A percentile compares a stretch with the other conserved stretches of the same genome.
Conservation (phyloP, 139 green algal genomes). For the Coelastrella sp. region DNA sequence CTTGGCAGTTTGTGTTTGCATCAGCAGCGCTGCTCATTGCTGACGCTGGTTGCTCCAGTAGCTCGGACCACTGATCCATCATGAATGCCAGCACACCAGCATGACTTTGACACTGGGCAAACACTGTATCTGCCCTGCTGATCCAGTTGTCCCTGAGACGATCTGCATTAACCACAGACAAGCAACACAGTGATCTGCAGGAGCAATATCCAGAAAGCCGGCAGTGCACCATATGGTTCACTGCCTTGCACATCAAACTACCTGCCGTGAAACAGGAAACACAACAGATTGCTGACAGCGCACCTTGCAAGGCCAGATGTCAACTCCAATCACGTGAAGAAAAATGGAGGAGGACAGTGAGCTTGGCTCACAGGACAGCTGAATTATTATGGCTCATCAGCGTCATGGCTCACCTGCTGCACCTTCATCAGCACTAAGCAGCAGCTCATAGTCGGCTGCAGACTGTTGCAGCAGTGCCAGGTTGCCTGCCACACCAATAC, state of each 20-base stretch:
- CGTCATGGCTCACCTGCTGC: neutral
- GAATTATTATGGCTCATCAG: no score
- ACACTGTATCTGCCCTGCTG: conserved; percentile 25
- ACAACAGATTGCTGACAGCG: no score
- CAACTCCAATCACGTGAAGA: no score
- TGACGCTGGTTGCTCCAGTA: conserved; percentile 22
- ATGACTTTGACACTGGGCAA: neutral
- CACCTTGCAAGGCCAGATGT: no score
- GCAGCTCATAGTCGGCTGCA: neutral
- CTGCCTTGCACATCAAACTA: no score
- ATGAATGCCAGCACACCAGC: conserved; percentile 43
- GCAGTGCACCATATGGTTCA: no score
- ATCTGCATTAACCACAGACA: neutral
- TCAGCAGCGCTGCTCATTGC: neutral
- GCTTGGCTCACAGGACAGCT: neutral
- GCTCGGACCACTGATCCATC: conserved; percentile 43
- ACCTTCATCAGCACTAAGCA: neutral
- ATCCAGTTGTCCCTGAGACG: conserved; percentile 9
- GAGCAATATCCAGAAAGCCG: no score
- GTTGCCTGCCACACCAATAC: conserved; percentile 54
- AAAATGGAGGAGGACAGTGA: no score
- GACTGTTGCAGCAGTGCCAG: conserved; percentile 49
- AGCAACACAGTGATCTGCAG: neutral
- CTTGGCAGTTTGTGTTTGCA: neutral
- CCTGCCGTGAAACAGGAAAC: no score